Evolutionary conservation across 306 rosid genomes (phyloP).

Genomic region (Alnus glutinosa): DNA sequence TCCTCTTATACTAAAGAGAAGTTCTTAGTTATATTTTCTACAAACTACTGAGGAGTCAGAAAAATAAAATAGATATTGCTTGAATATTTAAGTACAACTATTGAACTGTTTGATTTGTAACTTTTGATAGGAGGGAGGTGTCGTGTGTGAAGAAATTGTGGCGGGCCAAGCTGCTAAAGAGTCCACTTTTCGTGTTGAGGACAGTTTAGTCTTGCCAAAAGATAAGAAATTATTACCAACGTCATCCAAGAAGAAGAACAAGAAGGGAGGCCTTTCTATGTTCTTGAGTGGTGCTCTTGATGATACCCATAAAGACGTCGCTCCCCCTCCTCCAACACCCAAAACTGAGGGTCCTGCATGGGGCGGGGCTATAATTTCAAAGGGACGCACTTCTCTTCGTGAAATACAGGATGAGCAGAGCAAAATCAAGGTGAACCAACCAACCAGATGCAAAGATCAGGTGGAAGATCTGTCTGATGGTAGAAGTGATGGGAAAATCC

Average conservation of each 20-base stretch:
- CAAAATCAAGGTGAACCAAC: conserved; percentile 40
- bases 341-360: conserved; percentile 86
- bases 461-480: conserved; percentile 52
- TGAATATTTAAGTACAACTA: not conserved
- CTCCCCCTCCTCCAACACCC: conserved; percentile 57
- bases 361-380: conserved; percentile 78
- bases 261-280: conserved; percentile 95
- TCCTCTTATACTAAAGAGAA: not conserved
- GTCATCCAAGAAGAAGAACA: conserved; percentile 74
- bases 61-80: not conserved
- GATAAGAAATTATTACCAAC: conserved; percentile 37
- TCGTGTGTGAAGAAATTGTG: conserved; percentile 27
- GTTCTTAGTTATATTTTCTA: not conserved
- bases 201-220: conserved; percentile 45
- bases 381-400: conserved; percentile 76
- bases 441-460: conserved; percentile 38
- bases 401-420: conserved; percentile 84
- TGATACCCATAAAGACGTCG: conserved; percentile 50
- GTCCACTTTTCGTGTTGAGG: conserved; percentile 31
- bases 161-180: conserved; percentile 35
- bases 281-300: conserved; percentile 96
- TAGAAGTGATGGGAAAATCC: conserved; percentile 55
- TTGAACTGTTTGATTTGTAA: conserved; percentile 21
- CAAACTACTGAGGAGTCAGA: not conserved
- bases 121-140: conserved; percentile 53